Evolutionary conservation across 371 early-diverging fungal genomes (phyloP), one percentile per base, ranked within the genome.

Genomic region (Rhizopus microsporus): DNA sequence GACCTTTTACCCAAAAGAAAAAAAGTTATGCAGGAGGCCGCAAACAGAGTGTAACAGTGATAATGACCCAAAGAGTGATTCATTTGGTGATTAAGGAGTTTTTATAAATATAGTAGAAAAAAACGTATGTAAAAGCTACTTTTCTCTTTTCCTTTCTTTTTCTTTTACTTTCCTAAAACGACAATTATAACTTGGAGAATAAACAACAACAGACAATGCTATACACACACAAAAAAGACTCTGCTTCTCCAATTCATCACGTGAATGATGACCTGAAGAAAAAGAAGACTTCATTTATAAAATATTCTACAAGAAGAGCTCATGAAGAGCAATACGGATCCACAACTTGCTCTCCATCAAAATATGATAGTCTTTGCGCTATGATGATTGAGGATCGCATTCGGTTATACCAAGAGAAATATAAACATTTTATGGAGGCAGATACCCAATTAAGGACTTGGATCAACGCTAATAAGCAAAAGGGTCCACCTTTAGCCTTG

Each of bases 401-500:
- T 0, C n/a, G 30, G 33, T 37, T 51, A 2, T 66, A 66, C 37
- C 56, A 66, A 44, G 7, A 54, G 12, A 62, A 55, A 34, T 66
- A 58, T 30, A n/a, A n/a, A 35, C 6, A 10, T 4, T 54, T 54
- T 15, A 62, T 66, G 57, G 42, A 54, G 23, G 34, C 57, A 40
- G 16, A 44, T 2, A 54, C 67, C 13, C 33, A 51, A 42, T 23
- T 66, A 46, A 58, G 50, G 13, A 9, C 40, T 6, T 66, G 67
- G 67, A 58, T 66, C 29, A 57, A 56, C 54, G 8, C 44, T 23
- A 40, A 34, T 17, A 47, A 57, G 37, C 31, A 53, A 3, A 57
- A 63, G 23, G 57, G 48, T 6, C 16, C 52, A 15, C 60, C 61
- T 8, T 31, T 8, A 4, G 45, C 51, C 30, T 48, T 57, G 8